Base-by-base conservation (phyloP, 139 green algal species). In the Chlorella sp. region DNA sequence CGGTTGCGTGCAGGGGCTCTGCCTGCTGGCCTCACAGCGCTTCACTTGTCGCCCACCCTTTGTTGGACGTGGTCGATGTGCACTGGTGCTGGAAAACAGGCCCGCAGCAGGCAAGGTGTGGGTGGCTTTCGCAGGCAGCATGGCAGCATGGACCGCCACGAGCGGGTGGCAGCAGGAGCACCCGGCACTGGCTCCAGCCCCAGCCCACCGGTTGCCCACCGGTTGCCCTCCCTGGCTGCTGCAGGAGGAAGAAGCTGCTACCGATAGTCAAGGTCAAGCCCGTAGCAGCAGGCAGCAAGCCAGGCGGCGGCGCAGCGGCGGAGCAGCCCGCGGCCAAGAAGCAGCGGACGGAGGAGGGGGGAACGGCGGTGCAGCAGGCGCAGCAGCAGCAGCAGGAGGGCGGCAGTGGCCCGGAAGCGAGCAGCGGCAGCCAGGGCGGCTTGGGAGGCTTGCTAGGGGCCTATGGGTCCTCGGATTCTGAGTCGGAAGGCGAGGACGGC, bases 201-300 rank as follows among this genome's bases (percentile, higher is more conserved):
- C 16, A 2, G 34, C 34, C 16, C 34, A 30, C 9, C 9, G 38
- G 68, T 24, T 14, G 1, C 11, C 34, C 28, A 7, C 68, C n/a
- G 68, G 16, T 54, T 9, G 38, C 36, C 51, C 0, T 22, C 20
- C 68, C 16, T 54, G 40, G 36, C 68, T 51, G 26, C 32, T 83
- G 70, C 81, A 86, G 54, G 38, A 60, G 56, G 65, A 80, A 64
- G 70, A 73, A 76, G 56, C 30, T 85, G 34, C 0, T 85, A 2
- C 81, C 81, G 0, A 38, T 80, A 11, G 72, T 86, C 40, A 67
- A 44, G 24, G 70, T 86, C 17, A 86, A 81, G 56, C 81, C 81
- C 26, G 80, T 67, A 28, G 46, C 32, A 34, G 46, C 32, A 34
- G 74, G 9, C 28, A 38, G 38, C 54, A 28, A 32, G 56, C 24